phyloP scores from a whole-genome alignment of 2,329 filamentous ascomycete genomes.

The Lecanicillium sp. region DNA sequence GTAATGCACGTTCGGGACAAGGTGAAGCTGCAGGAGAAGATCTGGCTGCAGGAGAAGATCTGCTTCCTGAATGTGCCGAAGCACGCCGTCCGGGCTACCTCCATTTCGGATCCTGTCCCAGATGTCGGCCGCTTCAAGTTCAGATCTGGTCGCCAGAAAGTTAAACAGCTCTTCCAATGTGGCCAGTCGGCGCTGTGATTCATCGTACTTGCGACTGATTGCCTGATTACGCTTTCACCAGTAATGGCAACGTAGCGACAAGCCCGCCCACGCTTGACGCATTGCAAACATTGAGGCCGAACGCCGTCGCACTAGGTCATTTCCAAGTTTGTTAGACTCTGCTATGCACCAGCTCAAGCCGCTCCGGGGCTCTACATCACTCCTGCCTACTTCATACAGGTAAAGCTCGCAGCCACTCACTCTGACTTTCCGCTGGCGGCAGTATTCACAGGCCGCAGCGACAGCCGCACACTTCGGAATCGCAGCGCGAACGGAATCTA shows the following conservation, averaged over 20 bases:
- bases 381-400: not conserved
- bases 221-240: not conserved
- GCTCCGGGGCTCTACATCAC: not conserved
- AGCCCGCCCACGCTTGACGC: not conserved
- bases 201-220: not conserved
- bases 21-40: not conserved
- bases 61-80: not conserved
- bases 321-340: not conserved
- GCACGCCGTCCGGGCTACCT: not conserved
- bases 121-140: not conserved
- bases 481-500: not conserved
- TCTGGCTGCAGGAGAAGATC: too few species aligned
- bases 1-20: not conserved
- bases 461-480: not conserved
- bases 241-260: not conserved
- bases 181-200: not conserved
- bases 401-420: too few species aligned
- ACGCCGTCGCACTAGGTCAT: not conserved
- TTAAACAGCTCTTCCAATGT: not conserved
- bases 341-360: too few species aligned
- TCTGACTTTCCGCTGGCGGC: not conserved
- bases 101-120: not conserved
- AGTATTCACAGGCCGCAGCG: not conserved
- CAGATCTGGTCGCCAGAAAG: not conserved
- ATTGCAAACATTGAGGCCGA: not conserved